Base-by-base conservation (phyloP, 129 eudicot genomes). In the Calendula officinalis region DNA sequence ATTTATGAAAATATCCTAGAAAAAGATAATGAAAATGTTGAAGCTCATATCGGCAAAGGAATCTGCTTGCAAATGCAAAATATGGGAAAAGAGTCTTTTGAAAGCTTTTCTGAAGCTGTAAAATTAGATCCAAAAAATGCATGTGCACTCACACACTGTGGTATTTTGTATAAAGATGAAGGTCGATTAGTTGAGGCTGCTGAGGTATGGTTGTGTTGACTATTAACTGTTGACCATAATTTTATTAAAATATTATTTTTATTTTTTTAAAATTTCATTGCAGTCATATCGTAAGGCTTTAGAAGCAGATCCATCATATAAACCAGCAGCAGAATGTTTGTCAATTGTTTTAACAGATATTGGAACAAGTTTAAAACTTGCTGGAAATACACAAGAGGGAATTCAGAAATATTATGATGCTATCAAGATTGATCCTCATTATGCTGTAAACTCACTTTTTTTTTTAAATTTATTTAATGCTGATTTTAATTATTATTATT, bases 331-430 rank as follows among this genome's bases (percentile, higher is more conserved):
- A 66, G 98, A 91, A 79, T 91, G 96, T 74, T 73, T 91, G 49
- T 84, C 96, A 16, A 79, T 91, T 71, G 98, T 91, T 22, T 59
- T 91, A 44, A 91, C 98, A 64, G 98, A 91, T 83, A 77, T 91
- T 70, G 98, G 98, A 60, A 91, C 96, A 38, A 91, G 98, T 74
- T 75, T 91, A 73, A 91, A 91, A 80, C 98, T 91, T 74, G 98
- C 98, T 73, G 98, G 98, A 8, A 91, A 91, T 74, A 82, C 98
- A 11, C 98, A 87, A 38, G 96, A 88, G 66, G 98, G 98, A 58
- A 85, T 91, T 62, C 96, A 88, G 78, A 91, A 88, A 78, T 91
- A 91, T 70, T 88, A 88, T 39, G 98, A 91, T 66, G 98, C 98
- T 71, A 89, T 91, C 64, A 88, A 91, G 78, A 77, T 85, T 27